These are phyloP conservation scores for Rhodotorula sp. DNA, from an alignment of 1,284 basidiomycete species.

Conservation along the genomic window DNA sequence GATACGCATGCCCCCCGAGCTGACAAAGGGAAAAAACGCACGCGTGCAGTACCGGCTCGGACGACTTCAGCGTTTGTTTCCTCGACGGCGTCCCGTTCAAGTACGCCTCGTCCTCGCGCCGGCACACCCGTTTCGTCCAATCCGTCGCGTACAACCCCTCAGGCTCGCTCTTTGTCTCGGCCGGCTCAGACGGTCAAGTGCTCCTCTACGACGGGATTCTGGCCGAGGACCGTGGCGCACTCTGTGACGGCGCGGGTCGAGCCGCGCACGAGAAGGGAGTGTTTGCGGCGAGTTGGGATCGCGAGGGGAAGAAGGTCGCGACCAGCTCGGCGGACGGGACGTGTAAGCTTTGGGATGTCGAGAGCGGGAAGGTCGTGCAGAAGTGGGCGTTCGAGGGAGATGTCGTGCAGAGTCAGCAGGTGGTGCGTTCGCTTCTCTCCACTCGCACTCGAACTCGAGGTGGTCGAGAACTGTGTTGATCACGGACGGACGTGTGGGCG, in stretches of 20 bases:
- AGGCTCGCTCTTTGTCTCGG: slow-evolving; percentile 80
- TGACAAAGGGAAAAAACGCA: too few species aligned
- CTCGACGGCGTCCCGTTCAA: slow-evolving; percentile 79
- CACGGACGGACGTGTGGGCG: too few species aligned
- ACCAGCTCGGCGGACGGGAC: slow-evolving; percentile 83
- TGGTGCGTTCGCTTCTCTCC: slow-evolving; percentile 24
- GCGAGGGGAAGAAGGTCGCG: slow-evolving; percentile 67
- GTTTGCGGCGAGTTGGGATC: slow-evolving; percentile 50
- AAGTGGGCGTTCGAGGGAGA: slow-evolving; percentile 33
- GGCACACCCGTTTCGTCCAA: slow-evolving; percentile 91
- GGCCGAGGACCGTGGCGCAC: slow-evolving; percentile 71
- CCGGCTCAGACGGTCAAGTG: slow-evolving; percentile 83
- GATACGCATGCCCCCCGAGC: too few species aligned
- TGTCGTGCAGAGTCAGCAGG: slow-evolving; percentile 49
- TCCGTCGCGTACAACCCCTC: slow-evolving; percentile 64
- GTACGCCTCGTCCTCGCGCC: slow-evolving; percentile 72
- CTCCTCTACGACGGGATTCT: slow-evolving; percentile 90
- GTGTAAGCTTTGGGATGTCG: slow-evolving; percentile 85
- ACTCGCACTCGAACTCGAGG: too few species aligned
- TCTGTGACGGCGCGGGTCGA: slow-evolving; percentile 47
- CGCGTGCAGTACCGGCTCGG: slow-evolving; percentile 55
- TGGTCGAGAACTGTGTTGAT: too few species aligned
- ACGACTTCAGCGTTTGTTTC: slow-evolving; percentile 78
- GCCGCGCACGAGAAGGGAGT: slow-evolving; percentile 50
- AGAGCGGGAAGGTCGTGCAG: slow-evolving; percentile 63